phyloP scores from a whole-genome alignment of 176 grass and related monocot genomes.

The Lolium rigidum region DNA sequence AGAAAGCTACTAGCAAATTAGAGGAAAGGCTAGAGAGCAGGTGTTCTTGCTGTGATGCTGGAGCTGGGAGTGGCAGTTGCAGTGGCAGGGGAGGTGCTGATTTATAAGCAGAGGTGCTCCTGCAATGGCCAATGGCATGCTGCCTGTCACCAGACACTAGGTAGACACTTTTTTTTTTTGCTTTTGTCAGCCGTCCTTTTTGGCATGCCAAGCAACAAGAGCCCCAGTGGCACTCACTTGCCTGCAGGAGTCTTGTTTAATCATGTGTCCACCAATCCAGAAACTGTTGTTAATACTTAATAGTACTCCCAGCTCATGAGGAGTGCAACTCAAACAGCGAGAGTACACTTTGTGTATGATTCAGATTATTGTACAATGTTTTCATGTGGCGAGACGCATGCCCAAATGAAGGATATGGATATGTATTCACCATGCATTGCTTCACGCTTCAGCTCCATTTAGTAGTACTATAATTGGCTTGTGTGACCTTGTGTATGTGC shows the following conservation, averaged over 20 bases:
- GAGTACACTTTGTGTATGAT: slow-evolving; percentile 42
- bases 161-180: slow-evolving; percentile 29
- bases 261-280: slow-evolving; percentile 34
- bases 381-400: neutral
- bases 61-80: slow-evolving; percentile 25
- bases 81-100: slow-evolving; percentile 22
- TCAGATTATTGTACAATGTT: slow-evolving; percentile 19
- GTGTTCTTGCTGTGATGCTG: slow-evolving; percentile 22
- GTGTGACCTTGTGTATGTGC: slow-evolving; percentile 3
- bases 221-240: slow-evolving; percentile 38
- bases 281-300: neutral
- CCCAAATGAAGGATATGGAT: slow-evolving; percentile 15
- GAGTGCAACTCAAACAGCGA: slow-evolving; percentile 42
- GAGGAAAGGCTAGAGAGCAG: neutral
- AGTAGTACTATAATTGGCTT: neutral
- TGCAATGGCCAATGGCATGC: slow-evolving; percentile 30
- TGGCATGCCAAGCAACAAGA: slow-evolving; percentile 67
- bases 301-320: neutral
- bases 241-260: slow-evolving; percentile 47
- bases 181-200: slow-evolving; percentile 51
- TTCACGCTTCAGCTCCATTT: slow-evolving; percentile 7
- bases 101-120: slow-evolving; percentile 50
- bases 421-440: slow-evolving; percentile 14
- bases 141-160: slow-evolving; percentile 50
- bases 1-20: neutral